These are phyloP conservation scores for Elaeis guineensis DNA, from an alignment of 176 grass and related monocot species.

Conservation along the genomic window DNA sequence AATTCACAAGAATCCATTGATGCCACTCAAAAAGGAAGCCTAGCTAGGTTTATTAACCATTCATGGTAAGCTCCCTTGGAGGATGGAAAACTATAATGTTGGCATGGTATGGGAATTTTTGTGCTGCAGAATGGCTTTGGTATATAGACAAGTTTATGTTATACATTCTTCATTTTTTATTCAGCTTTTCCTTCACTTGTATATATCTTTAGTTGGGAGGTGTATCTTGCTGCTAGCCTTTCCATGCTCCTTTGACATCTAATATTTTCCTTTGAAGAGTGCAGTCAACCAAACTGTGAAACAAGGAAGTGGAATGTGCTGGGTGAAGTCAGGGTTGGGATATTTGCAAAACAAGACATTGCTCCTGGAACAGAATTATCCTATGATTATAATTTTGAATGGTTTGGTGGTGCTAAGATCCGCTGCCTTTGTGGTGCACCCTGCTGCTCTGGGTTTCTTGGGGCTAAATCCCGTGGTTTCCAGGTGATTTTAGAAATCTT, in stretches of 20 bases:
- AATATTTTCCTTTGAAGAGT: conserved; percentile 28
- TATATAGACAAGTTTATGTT: too few species aligned
- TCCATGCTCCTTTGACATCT: conserved; percentile 7
- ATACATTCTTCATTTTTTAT: too few species aligned
- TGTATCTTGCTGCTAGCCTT: conserved; percentile 9
- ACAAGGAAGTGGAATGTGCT: conserved; percentile 93
- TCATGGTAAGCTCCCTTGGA: conserved; percentile 53
- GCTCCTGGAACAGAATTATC: conserved; percentile 62
- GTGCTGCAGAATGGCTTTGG: too few species aligned
- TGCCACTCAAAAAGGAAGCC: conserved; percentile 90
- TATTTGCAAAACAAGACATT: conserved; percentile 93
- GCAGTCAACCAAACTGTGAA: conserved; percentile 89
- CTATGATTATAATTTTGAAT: conserved; percentile 98
- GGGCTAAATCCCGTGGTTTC: conserved; percentile 95
- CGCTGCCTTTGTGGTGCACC: conserved; percentile 83
- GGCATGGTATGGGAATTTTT: too few species aligned
- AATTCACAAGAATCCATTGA: conserved; percentile 96
- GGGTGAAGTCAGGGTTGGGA: conserved; percentile 93
- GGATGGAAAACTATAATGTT: background rate
- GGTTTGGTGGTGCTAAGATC: conserved; percentile 85
- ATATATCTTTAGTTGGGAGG: background rate
- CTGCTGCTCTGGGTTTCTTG: conserved; percentile 92
- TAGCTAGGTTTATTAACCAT: conserved; percentile 94
- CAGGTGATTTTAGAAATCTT: conserved; percentile 37
- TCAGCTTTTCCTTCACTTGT: too few species aligned